Base-by-base conservation (phyloP, 352 stramenopile genomes). In the Phytophthora quininea region DNA sequence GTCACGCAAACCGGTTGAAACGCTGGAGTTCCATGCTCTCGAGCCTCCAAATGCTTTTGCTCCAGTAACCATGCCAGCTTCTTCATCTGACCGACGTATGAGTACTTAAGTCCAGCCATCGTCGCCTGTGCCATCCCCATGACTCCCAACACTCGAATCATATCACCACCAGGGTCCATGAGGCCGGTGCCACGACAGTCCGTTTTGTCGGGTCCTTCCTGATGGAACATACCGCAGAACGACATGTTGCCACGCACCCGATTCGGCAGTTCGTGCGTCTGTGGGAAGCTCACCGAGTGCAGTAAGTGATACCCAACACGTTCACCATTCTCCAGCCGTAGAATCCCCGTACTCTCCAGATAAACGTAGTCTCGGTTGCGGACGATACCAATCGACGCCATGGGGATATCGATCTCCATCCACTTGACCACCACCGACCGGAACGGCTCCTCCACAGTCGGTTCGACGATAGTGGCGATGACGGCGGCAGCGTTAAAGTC, bases 391-490 rank as follows among this genome's bases (percentile, higher is more conserved):
- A 64, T 47, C 0, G 64, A 64, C 15, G 60, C 54, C n/a, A 52
- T 47, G 4, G 67, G 73, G 38, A 67, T 62, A 12, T 64, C 69
- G 31, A 72, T 66, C 64, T 80, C 72, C 59, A 80, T 74, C 72
- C 68, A 80, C 57, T 80, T 80, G 37, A 80, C 54, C n/a, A 70
- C 60, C 5, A 82, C 51, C 35, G 65, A 66, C 0, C 63, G 69
- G 40, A 88, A 87, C 6, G 80, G 80, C 6, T 83, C 68, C 30
- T 82, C 74, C 8, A 52, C 31, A 2, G 72, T 88, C 14, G 80
- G 80, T n/a, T 76, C 58, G 27, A 79, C 65, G 6, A 89, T 67
- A 0, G 69, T 79, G 3, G 67, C 74, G 1, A 91, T 52, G n/a
- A 91, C 67, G 0, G 74, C 78, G 3, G 75, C 71, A 46, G 79